Evolutionary conservation across 139 green algal genomes (phyloP), one percentile per base, ranked within the genome.

Genomic region (Chlorokybus atmophyticus): DNA sequence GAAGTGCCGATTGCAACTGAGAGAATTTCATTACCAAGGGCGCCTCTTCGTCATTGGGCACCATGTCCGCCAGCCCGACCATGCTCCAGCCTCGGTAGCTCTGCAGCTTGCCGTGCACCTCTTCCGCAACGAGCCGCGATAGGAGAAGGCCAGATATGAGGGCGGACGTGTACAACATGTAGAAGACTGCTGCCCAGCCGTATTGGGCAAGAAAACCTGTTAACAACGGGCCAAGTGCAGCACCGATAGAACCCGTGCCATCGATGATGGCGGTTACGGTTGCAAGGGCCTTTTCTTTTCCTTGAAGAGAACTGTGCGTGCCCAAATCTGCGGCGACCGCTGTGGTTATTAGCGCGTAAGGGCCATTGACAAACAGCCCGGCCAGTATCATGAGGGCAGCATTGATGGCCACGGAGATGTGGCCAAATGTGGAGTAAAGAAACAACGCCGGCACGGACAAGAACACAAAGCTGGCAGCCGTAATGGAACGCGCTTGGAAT

Each of bases 211-310:
- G 86, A 58, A 86, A 85, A 25, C 88, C 88, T 2, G 85, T 94
- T 21, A 94, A 59, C 59, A 90, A 75, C 40, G 88, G 88, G 1
- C 88, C 88, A 2, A 96, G 66, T 0, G 88, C 86, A 1, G 88
- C 88, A 17, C 88, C 88, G n/a, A 94, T 60, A 25, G 68, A 85
- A 19, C 88, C 88, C 75, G 91, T 96, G 48, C 88, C 88, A 65
- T 96, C 88, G 21, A 96, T 96, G 62, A 96, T 96, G 25, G 88
- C 88, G 3, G 87, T 94, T 3, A 96, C 88, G 3, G 87, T 96
- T 17, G 88, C 84, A 32, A 96, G 72, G 7, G 87, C 88, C 69
- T 86, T 8, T 26, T 79, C 70, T 54, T 91, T 94, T 57, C 85
- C 70, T 29, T 61, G 62, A 6, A 95, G 60, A 27, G 74, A 86